Evolutionary conservation across 169 alveolate species (phyloP), one percentile per base, ranked within the genome.

Genomic region (Cryptosporidium canis): DNA sequence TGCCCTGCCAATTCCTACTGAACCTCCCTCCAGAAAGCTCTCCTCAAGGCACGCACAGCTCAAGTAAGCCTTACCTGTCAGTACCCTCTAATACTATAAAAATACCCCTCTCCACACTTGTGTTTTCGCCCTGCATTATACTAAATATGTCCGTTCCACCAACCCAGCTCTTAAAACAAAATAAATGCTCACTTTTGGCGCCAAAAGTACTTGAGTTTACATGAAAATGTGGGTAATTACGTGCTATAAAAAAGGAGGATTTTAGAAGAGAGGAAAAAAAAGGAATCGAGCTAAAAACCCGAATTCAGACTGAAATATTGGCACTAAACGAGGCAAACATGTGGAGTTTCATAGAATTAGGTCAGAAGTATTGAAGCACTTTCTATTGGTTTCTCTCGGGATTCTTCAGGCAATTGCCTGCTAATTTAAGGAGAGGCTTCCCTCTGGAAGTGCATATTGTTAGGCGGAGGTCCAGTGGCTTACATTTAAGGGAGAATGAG

Each of bases 81-180:
- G 97, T 92, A 0, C 99, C 99, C 90, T 97, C 99, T 35, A 97
- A 94, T 11, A 96, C 99, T 16, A 97, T 94, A 70, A 97, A 96
- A 43, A 93, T 67, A 3, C 99, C 99, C 44, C 96, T 90, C 44
- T 72, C 67, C 11, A 58, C 64, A 33, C 3, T 0, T 61, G 44
- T 7, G 45, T 39, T 12, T 6, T 35, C 27, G 0, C 53, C 12
- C 41, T 7, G n/a, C 61, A 66, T 66, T 21, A 41, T 43, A 41
- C 8, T 39, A 0, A 66, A 33, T 37, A 33, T 18, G 27, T 43
- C 14, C 29, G 18, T 37, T 14, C 39, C 6, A n/a, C 1, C 21
- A 48, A 48, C 8, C 0, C n/a, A 51, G 9, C 21, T 21, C 24
- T n/a, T 1, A n/a, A 18, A 3, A 41, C 16, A 41, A 7, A 41